phyloP scores from a whole-genome alignment of 2,329 filamentous ascomycete genomes.

The Coniella vitis region DNA sequence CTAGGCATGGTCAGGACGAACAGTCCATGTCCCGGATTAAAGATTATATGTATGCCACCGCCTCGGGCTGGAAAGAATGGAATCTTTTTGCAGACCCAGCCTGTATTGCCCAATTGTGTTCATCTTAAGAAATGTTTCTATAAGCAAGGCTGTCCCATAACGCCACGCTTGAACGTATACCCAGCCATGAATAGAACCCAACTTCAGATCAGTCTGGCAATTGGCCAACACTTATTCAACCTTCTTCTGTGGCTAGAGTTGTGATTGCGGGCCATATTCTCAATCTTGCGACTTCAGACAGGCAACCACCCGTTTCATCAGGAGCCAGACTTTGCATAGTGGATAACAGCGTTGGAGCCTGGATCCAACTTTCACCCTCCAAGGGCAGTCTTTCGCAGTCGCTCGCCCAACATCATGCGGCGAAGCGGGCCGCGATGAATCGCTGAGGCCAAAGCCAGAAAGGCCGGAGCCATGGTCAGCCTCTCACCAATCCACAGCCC shows the following conservation, averaged over 20 bases:
- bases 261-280: background rate
- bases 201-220: background rate
- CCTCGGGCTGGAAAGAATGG: too few species aligned
- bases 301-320: conserved; percentile 3
- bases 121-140: background rate
- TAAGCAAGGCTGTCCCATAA: background rate
- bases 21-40: too few species aligned
- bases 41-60: too few species aligned
- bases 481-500: conserved; percentile 80
- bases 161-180: background rate
- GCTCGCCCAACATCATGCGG: background rate
- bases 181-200: too few species aligned
- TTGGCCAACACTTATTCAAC: too few species aligned
- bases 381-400: background rate
- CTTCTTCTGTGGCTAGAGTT: too few species aligned
- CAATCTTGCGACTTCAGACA: background rate
- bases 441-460: background rate
- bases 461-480: conserved; percentile 4
- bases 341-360: background rate
- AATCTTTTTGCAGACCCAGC: too few species aligned
- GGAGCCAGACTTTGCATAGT: conserved; percentile 8
- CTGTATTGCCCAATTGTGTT: background rate
- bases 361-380: background rate
- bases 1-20: too few species aligned
- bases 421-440: background rate